Conservation (phyloP, 768 basidiomycete genomes). For the Cyclocybe aegerita region DNA sequence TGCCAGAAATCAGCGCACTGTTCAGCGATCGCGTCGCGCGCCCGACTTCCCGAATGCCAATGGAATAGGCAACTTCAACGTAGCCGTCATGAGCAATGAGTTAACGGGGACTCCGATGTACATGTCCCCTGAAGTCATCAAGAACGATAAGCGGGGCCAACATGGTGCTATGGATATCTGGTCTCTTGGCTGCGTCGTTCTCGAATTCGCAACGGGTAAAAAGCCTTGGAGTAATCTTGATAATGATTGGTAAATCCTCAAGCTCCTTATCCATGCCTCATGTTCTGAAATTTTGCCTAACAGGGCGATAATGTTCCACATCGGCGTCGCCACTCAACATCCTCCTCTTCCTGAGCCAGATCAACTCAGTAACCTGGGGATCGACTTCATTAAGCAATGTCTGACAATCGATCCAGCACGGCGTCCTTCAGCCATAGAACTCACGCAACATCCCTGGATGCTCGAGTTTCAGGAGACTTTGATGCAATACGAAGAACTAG, state of each 20-base stretch:
- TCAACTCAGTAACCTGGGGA: constrained; percentile 85
- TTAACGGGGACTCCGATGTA: constrained; percentile 99
- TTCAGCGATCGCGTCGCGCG: constrained; percentile 68
- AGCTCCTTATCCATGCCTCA: not conserved
- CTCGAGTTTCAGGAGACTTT: constrained; percentile 74
- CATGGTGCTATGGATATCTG: constrained; percentile 98
- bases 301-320: constrained; percentile 99
- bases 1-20: constrained; percentile 83
- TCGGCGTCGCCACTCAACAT: constrained; percentile 94
- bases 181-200: constrained; percentile 94
- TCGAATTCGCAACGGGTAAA: constrained; percentile 94
- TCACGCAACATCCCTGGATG: constrained; percentile 91
- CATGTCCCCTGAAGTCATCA: constrained; percentile 99
- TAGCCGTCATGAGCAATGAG: constrained; percentile 70
- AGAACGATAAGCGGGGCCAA: constrained; percentile 83
- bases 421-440: constrained; percentile 82
- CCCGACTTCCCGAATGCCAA: constrained; percentile 38
- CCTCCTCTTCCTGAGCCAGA: constrained; percentile 91
- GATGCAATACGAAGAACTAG: constrained; percentile 63
- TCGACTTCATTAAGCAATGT: constrained; percentile 92
- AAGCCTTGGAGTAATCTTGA: constrained; percentile 99
- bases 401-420: constrained; percentile 82
- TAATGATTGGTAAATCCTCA: constrained; percentile 84
- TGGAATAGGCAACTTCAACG: constrained; percentile 33
- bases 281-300: not conserved